phyloP scores from a whole-genome alignment of 192 early-diverging fungal species.

The Coemansia sp. region DNA sequence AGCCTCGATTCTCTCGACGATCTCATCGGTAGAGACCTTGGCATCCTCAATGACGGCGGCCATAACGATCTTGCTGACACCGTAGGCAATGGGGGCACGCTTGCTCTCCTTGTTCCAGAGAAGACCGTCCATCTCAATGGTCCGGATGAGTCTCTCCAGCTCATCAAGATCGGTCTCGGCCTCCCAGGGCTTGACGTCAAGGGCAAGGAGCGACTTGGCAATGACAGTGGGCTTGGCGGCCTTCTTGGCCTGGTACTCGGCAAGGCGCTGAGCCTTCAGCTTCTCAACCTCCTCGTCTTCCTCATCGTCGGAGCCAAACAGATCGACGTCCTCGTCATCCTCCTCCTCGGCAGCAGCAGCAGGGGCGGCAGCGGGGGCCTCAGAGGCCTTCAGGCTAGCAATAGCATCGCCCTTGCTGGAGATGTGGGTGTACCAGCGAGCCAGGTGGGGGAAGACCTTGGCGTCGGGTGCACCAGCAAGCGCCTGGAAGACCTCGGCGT shows the following conservation, averaged over 20 bases:
- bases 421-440: slow-evolving; percentile 97
- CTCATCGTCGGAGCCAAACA: slow-evolving; percentile 89
- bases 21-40: slow-evolving; percentile 84
- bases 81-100: slow-evolving; percentile 84
- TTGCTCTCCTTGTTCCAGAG: slow-evolving; percentile 78
- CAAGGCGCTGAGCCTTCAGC: slow-evolving; percentile 83
- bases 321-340: slow-evolving; percentile 93
- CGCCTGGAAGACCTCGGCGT: slow-evolving; percentile 83
- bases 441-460: slow-evolving; percentile 76
- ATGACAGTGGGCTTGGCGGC: slow-evolving; percentile 74
- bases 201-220: slow-evolving; percentile 89
- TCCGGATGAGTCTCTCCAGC: slow-evolving; percentile 69
- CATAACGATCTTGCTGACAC: slow-evolving; percentile 96
- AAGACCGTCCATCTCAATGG: slow-evolving; percentile 84
- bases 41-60: slow-evolving; percentile 90
- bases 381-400: slow-evolving; percentile 41
- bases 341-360: slow-evolving; percentile 65
- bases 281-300: slow-evolving; percentile 89
- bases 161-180: slow-evolving; percentile 88
- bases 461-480: slow-evolving; percentile 71
- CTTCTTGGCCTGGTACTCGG: slow-evolving; percentile 91
- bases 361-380: slow-evolving; percentile 57
- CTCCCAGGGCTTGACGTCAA: slow-evolving; percentile 98
- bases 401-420: slow-evolving; percentile 46
- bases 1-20: slow-evolving; percentile 73